Evolutionary conservation across 2,329 filamentous ascomycete species (phyloP).

Genomic region (Sodiomyces alkalinus): DNA sequence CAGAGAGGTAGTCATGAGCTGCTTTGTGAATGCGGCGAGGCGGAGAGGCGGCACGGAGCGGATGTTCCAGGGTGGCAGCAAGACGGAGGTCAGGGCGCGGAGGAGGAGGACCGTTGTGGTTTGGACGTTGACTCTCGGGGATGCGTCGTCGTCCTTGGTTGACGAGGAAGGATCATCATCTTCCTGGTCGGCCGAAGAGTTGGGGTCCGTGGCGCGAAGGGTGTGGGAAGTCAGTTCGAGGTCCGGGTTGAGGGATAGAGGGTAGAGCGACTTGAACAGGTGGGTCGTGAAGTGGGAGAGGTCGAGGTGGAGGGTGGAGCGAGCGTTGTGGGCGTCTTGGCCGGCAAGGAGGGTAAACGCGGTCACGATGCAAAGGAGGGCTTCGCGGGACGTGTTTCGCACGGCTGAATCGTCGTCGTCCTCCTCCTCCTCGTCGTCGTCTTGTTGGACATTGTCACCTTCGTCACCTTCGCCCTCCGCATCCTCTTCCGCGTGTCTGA

Average conservation of each 20-base stretch:
- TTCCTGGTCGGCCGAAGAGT: slow-evolving; percentile 20
- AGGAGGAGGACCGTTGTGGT: slow-evolving; percentile 88
- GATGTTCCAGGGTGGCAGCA: slow-evolving; percentile 61
- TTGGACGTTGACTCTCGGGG: slow-evolving; percentile 79
- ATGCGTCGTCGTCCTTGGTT: slow-evolving; percentile 22
- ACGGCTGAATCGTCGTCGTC: slow-evolving; percentile 31
- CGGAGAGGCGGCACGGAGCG: slow-evolving; percentile 65
- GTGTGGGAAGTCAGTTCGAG: slow-evolving; percentile 69
- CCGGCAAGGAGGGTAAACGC: slow-evolving; percentile 93
- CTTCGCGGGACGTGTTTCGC: slow-evolving; percentile 70
- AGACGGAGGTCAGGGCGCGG: slow-evolving; percentile 66
- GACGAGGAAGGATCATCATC: too few species aligned
- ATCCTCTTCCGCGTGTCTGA: slow-evolving; percentile 54
- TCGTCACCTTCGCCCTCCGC: slow-evolving; percentile 25
- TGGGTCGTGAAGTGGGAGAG: slow-evolving; percentile 91
- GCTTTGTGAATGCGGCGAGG: slow-evolving; percentile 86
- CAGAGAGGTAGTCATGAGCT: slow-evolving; percentile 65
- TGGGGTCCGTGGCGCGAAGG: slow-evolving; percentile 38
- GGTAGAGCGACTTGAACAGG: slow-evolving; percentile 73
- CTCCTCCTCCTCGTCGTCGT: slow-evolving; percentile 23
- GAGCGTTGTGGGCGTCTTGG: slow-evolving; percentile 79
- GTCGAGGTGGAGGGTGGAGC: slow-evolving; percentile 70
- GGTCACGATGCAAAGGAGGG: slow-evolving; percentile 86
- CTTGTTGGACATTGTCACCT: slow-evolving; percentile 21
- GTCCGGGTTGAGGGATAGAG: slow-evolving; percentile 66